These are phyloP conservation scores for Fusarium multiceps DNA, from an alignment of 2,329 filamentous ascomycete genomes.

Conservation along the genomic window DNA sequence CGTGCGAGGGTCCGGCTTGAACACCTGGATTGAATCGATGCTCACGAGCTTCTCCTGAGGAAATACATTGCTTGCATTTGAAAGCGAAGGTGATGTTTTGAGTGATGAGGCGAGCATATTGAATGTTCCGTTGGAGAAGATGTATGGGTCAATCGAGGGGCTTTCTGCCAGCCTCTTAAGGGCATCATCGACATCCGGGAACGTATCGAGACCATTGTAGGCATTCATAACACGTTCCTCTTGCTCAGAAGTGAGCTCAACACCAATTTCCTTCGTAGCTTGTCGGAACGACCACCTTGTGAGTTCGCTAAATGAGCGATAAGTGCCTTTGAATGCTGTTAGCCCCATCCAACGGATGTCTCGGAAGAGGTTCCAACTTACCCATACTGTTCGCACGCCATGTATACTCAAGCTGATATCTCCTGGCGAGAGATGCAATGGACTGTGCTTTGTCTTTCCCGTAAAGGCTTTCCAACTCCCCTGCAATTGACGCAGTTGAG, in stretches of 20 bases:
- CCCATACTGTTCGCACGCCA: conserved; percentile 82
- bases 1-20: conserved; percentile 72
- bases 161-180: conserved; percentile 60
- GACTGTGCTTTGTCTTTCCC: conserved; percentile 66
- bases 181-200: conserved; percentile 69
- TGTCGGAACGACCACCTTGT: conserved; percentile 72
- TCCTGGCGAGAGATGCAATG: conserved; percentile 72
- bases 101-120: conserved; percentile 72
- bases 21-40: conserved; percentile 68
- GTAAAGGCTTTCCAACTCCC: conserved; percentile 67
- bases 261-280: conserved; percentile 68
- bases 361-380: conserved; percentile 49
- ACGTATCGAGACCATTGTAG: conserved; percentile 73
- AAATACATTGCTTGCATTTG: conserved; percentile 49
- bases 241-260: conserved; percentile 57
- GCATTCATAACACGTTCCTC: conserved; percentile 67
- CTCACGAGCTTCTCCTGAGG: conserved; percentile 61
- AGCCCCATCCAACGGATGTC: neutral
- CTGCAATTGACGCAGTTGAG: conserved; percentile 75
- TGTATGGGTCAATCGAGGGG: conserved; percentile 61
- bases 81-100: conserved; percentile 57
- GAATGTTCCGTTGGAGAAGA: conserved; percentile 78
- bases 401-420: conserved; percentile 81
- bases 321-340: conserved; percentile 56
- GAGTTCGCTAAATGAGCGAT: conserved; percentile 65